Evolutionary conservation across 192 early-diverging fungal genomes (phyloP).

Genomic region (Backusella morwellensis): DNA sequence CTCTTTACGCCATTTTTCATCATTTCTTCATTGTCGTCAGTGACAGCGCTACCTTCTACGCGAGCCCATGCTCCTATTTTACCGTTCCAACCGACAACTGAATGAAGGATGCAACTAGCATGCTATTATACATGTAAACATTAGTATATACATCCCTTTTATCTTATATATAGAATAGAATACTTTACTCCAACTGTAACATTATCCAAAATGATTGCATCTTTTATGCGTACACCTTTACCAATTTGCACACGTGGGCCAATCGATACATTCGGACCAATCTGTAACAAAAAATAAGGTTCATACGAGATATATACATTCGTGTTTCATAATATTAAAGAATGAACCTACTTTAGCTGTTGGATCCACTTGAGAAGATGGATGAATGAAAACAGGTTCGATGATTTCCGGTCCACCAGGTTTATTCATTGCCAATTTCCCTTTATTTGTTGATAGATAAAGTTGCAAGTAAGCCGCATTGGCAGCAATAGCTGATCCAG

Average conservation of each 20-base stretch:
- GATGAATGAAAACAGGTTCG: constrained; percentile 93
- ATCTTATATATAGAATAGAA: not conserved
- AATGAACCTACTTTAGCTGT: constrained; percentile 55
- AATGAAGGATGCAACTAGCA: constrained; percentile 81
- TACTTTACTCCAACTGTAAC: constrained; percentile 67
- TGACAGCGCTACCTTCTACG: constrained; percentile 81
- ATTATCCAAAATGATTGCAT: constrained; percentile 91
- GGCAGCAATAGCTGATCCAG: constrained; percentile 85
- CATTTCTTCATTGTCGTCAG: constrained; percentile 67
- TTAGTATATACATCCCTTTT: not conserved
- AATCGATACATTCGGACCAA: constrained; percentile 96
- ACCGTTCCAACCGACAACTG: constrained; percentile 92
- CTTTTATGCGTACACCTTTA: constrained; percentile 90
- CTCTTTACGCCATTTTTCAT: constrained; percentile 83
- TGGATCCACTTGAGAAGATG: constrained; percentile 90
- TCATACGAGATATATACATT: not conserved
- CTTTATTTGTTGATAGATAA: constrained; percentile 56
- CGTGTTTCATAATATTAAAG: not conserved
- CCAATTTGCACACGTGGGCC: constrained; percentile 87
- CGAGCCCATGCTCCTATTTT: constrained; percentile 93
- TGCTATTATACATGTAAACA: constrained; percentile 43
- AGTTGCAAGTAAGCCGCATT: constrained; percentile 93
- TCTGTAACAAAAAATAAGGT: constrained; percentile 17
- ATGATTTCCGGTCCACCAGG: constrained; percentile 71
- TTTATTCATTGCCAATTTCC: constrained; percentile 52